A percentile compares a stretch with the other conserved stretches of the same genome.
phyloP scores from a whole-genome alignment of 139 green algal species.

The Chlamydomonas urium region DNA sequence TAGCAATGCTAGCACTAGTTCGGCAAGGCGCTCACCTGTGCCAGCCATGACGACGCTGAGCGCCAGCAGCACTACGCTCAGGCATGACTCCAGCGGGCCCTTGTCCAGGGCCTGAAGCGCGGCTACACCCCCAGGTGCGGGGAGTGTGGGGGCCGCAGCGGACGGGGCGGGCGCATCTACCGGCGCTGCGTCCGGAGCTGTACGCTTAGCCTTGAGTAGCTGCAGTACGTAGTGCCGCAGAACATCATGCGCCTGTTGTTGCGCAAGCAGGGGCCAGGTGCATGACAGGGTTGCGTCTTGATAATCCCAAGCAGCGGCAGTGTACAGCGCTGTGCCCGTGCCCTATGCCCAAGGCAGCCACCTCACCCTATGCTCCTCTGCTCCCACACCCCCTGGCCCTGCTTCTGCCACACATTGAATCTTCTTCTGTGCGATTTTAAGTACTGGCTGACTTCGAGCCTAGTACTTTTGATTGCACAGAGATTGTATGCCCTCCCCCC shows the following conservation, averaged over 20 bases:
- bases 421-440: too few relatives aligned
- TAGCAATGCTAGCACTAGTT: too few relatives aligned
- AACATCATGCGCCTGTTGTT: slow-evolving; percentile 37
- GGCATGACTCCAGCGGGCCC: slow-evolving; percentile 52
- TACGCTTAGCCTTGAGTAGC: slow-evolving; percentile 69
- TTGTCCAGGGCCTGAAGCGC: slow-evolving; percentile 37
- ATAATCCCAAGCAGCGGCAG: too few relatives aligned
- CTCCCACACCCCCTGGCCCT: too few relatives aligned
- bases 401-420: too few relatives aligned
- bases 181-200: slow-evolving; percentile 41
- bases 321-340: too few relatives aligned
- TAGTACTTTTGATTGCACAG: too few relatives aligned
- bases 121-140: background rate
- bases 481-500: too few relatives aligned
- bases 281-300: too few relatives aligned
- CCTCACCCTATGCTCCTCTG: too few relatives aligned
- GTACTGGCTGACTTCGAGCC: too few relatives aligned
- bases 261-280: background rate
- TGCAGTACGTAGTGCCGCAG: slow-evolving; percentile 54
- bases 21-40: slow-evolving; percentile 45
- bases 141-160: slow-evolving; percentile 15
- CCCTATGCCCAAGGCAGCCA: too few relatives aligned
- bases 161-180: background rate
- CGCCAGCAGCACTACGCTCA: slow-evolving; percentile 62
- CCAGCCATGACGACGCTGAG: slow-evolving; percentile 89